Evolutionary conservation across 805 yeast species (phyloP), one percentile per base, ranked within the genome.

Genomic region (Lipomyces sp.): DNA sequence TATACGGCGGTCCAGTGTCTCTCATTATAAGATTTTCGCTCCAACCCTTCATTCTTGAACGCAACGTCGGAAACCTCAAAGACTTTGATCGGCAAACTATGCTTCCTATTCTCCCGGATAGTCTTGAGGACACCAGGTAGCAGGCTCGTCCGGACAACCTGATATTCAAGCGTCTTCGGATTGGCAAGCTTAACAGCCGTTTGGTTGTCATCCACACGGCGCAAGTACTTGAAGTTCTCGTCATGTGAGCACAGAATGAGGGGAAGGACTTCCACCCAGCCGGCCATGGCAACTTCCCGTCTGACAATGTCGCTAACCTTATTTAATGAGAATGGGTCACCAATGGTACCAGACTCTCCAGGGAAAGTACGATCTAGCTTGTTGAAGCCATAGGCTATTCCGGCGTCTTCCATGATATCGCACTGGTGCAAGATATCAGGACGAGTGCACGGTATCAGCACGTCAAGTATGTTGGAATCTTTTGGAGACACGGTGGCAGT

Each of bases 401-500:
- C 99, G 59, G 94, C 97, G 79, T 95, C 99, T 80, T 95, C 99
- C 96, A 95, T 90, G 72, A 95, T 88, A 80, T 95, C 99, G 84
- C 98, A 94, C 77, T 92, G 96, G 79, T 95, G 99, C 75, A 95
- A 83, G 69, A 95, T 85, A 79, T 95, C 99, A 10, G 98, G 88
- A 82, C 99, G 90, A 50, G 99, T 95, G 75, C 91, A 88, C 70
- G 99, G 99, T 66, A 95, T 86, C 50, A 80, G 77, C 64, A 92
- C 93, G 61, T 86, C 86, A 60, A 90, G 76, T 51, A 85, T 76
- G 69, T 86, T 82, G 6, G 79, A 73, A 71, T 85, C 83, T 0
- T 76, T 73, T 2, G 78, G 69, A 3, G 88, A 80, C 39, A 86
- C 85, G 24, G 77, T 75, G 32, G 96, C 95, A 63, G 77, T 77